A percentile compares a stretch with the other conserved stretches of the same genome.
Conservation (phyloP, 75 land plant genomes). For the Chamaecyparis obtusa region DNA sequence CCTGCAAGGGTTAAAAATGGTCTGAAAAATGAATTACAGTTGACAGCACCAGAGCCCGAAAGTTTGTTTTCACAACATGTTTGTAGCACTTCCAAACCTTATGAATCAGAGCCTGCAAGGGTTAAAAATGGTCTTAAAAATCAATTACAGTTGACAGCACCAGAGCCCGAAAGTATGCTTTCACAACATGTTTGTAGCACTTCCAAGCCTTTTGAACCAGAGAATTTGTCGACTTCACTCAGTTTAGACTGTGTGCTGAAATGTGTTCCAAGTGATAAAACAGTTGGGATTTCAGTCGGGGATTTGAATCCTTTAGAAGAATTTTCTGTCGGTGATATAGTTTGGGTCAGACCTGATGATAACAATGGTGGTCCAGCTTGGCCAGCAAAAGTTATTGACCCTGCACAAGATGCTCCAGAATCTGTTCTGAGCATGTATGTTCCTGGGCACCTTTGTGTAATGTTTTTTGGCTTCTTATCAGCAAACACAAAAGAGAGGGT, state of each 20-base stretch:
- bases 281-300: conserved; percentile 1
- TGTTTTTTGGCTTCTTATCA: conserved; percentile 83
- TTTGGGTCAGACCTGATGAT: conserved; percentile 90
- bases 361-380: conserved; percentile 63
- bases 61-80: not conserved
- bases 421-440: conserved; percentile 54
- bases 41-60: not conserved
- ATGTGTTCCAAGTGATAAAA: not conserved
- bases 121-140: not conserved
- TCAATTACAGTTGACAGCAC: not conserved
- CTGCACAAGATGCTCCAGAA: conserved; percentile 72
- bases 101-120: not conserved
- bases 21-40: not conserved
- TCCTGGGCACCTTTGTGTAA: conserved; percentile 81
- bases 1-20: not conserved
- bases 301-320: conserved; percentile 36
- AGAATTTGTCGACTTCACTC: not conserved
- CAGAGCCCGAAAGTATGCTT: not conserved
- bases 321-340: conserved; percentile 80
- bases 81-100: not conserved
- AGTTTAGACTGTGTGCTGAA: not conserved
- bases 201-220: conserved; percentile 1
- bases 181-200: not conserved
- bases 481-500: conserved; percentile 70
- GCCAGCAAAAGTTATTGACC: conserved; percentile 94